Evolutionary conservation across 805 yeast genomes (phyloP).

Genomic region (Myxozyma melibiosi): DNA sequence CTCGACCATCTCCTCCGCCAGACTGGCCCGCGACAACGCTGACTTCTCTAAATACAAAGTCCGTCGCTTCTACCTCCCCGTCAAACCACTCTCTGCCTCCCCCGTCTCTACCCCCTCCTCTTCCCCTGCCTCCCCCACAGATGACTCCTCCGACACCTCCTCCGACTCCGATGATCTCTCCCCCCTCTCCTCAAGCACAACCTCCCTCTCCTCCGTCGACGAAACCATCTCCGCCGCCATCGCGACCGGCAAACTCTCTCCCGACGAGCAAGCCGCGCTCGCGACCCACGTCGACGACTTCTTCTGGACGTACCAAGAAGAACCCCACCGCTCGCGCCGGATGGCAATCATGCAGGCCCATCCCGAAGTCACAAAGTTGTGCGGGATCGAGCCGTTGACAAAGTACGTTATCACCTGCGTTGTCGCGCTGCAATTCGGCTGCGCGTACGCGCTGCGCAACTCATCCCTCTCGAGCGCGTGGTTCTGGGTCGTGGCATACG

Average conservation of each 20-base stretch:
- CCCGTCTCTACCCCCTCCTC: not conserved
- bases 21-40: not conserved
- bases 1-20: not conserved
- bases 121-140: not conserved
- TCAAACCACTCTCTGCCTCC: constrained; percentile 6
- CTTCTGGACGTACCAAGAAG: constrained; percentile 80
- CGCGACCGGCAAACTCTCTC: not conserved
- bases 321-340: constrained; percentile 78
- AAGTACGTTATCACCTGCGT: constrained; percentile 72
- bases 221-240: not conserved
- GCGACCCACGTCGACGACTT: constrained; percentile 51
- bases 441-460: constrained; percentile 64
- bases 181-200: not conserved
- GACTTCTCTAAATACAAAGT: constrained; percentile 10
- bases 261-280: not conserved
- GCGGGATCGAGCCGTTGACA: constrained; percentile 85
- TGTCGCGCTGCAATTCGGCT: constrained; percentile 64
- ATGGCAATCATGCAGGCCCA: constrained; percentile 70
- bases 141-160: not conserved
- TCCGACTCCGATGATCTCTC: constrained; percentile 8
- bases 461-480: constrained; percentile 54
- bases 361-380: constrained; percentile 74
- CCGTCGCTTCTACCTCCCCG: constrained; percentile 21
- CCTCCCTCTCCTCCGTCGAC: constrained; percentile 12
- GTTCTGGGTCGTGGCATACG: constrained; percentile 66